Evolutionary conservation across 257 asterid genomes (phyloP).

Genomic region (Solanum gracilifrons): DNA sequence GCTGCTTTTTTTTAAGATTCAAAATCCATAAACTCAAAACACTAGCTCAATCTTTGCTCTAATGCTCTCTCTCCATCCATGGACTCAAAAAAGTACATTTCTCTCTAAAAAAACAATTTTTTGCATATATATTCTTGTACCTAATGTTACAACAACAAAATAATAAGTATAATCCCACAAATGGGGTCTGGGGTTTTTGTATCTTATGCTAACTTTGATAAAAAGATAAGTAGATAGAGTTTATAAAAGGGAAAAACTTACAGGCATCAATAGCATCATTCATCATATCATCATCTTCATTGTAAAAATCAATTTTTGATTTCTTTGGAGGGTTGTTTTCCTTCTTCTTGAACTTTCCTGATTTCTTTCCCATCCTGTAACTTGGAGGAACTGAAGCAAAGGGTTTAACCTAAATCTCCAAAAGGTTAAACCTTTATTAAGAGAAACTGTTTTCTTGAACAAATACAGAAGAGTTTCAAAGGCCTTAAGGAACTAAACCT

Average conservation of each 20-base stretch:
- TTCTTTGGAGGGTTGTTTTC: slow-evolving; percentile 14
- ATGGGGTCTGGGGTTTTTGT: neutral
- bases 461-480: neutral
- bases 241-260: neutral
- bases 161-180: neutral
- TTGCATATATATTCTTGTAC: neutral
- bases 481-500: neutral
- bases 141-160: neutral
- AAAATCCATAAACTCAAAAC: neutral
- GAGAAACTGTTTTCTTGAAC: neutral
- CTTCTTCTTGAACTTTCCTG: slow-evolving; percentile 57
- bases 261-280: slow-evolving; percentile 26
- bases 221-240: neutral
- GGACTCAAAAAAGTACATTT: neutral
- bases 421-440: neutral
- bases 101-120: neutral
- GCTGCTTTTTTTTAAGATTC: neutral
- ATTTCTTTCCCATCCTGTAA: slow-evolving; percentile 44
- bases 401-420: neutral
- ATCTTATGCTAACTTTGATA: neutral
- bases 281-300: slow-evolving; percentile 15
- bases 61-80: neutral
- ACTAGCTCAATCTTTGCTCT: neutral
- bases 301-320: neutral
- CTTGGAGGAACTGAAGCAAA: neutral